Conservation (phyloP, 352 stramenopile species). For the Achlya hypogyna region DNA sequence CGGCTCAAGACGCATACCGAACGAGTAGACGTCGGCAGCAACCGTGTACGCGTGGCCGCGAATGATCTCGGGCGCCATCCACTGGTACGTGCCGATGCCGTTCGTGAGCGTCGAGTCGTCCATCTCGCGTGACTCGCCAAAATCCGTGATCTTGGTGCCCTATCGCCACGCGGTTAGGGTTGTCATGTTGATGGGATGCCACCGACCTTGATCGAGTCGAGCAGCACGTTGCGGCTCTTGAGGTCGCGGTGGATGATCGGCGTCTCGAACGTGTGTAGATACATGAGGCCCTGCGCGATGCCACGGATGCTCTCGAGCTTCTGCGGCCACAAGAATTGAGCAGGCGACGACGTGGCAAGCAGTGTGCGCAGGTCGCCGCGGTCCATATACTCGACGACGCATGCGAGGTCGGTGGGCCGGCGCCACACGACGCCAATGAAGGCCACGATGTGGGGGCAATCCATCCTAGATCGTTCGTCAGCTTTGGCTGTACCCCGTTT, state of each 20-base stretch:
- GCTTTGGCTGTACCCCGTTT: too few relatives aligned
- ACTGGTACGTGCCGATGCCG: not conserved
- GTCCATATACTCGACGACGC: not conserved
- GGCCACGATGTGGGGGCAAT: not conserved
- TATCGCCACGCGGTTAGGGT: not conserved
- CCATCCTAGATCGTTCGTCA: too few relatives aligned
- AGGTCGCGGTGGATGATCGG: conserved; percentile 5
- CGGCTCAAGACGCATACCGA: too few relatives aligned
- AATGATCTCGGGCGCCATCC: not conserved
- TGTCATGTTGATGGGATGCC: not conserved
- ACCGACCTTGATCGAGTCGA: conserved; percentile 5
- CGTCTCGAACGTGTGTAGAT: not conserved
- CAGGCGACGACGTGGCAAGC: too few relatives aligned
- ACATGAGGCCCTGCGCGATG: too few relatives aligned
- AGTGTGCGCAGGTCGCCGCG: not conserved
- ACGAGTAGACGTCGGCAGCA: too few relatives aligned
- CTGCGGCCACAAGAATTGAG: too few relatives aligned
- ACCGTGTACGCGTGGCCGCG: too few relatives aligned
- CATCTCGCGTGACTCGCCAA: too few relatives aligned
- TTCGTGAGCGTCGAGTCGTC: not conserved
- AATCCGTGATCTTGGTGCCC: too few relatives aligned
- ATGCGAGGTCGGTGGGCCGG: not conserved
- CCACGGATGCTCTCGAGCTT: too few relatives aligned
- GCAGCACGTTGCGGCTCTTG: conserved; percentile 23
- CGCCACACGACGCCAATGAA: not conserved